A percentile compares a stretch with the other conserved stretches of the same genome.
Evolutionary conservation across 1,284 basidiomycete species (phyloP).

Genomic region (Trametes versicolor): DNA sequence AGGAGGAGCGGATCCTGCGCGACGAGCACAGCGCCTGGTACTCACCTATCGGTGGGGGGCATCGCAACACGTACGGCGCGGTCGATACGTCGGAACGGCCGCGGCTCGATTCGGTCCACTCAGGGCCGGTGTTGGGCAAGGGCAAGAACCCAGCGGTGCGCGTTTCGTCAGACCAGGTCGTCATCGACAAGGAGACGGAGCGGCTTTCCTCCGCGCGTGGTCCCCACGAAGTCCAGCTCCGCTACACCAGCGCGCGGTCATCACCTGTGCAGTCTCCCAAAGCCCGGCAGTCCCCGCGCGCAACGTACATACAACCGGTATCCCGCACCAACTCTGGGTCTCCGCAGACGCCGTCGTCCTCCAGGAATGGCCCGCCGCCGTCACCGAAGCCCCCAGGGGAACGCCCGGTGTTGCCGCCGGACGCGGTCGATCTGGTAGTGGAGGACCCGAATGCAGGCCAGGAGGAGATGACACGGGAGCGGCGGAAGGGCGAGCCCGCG

Average conservation of each 20-base stretch:
- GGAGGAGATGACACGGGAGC: constrained; percentile 58
- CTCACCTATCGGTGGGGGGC: constrained; percentile 60
- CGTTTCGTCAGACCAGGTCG: constrained; percentile 33
- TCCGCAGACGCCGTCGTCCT: constrained; percentile 32
- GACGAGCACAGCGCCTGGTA: constrained; percentile 78
- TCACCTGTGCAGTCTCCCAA: constrained; percentile 35
- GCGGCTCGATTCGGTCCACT: constrained; percentile 32
- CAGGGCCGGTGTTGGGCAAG: constrained; percentile 34
- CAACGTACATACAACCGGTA: constrained; percentile 13
- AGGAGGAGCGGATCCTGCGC: constrained; percentile 74
- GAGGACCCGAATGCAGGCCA: constrained; percentile 64
- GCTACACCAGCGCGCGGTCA: constrained; percentile 54
- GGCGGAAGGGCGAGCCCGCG: constrained; percentile 63
- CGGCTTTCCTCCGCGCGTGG: constrained; percentile 40
- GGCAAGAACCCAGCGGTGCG: constrained; percentile 36
- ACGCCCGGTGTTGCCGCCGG: constrained; percentile 63
- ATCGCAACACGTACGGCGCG: constrained; percentile 65
- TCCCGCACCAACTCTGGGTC: constrained; percentile 29
- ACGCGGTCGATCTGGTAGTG: constrained; percentile 84
- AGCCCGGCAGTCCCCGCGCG: constrained; percentile 20
- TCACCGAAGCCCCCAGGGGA: constrained; percentile 48
- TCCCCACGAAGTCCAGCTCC: constrained; percentile 52
- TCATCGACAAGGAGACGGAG: constrained; percentile 57
- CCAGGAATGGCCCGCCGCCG: constrained; percentile 46
- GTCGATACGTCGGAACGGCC: constrained; percentile 46